Evolutionary conservation across 2,329 filamentous ascomycete genomes (phyloP).

Genomic region (Colletotrichum liriopes): DNA sequence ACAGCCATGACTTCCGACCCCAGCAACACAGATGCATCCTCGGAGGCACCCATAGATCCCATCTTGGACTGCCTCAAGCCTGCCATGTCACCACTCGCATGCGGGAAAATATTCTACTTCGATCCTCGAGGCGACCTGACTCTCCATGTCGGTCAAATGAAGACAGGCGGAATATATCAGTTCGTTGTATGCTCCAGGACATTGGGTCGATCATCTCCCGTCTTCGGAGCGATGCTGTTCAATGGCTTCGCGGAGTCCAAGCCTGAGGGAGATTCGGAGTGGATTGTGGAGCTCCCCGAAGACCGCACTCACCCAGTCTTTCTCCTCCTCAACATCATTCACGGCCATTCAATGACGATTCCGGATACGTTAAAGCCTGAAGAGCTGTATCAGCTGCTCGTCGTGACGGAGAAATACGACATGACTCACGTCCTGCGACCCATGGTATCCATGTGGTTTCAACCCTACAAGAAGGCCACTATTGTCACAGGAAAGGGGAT

Average conservation of each 20-base stretch:
- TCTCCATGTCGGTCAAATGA: not conserved
- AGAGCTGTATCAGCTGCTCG: not conserved
- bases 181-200: slow-evolving; percentile 9
- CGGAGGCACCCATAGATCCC: not conserved
- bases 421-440: not conserved
- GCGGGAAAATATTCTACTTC: not conserved
- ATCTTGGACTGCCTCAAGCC: not conserved
- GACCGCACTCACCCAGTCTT: not conserved
- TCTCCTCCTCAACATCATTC: not conserved
- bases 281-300: slow-evolving; percentile 8
- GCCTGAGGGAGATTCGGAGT: not conserved
- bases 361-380: not conserved
- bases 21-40: not conserved
- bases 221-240: slow-evolving; percentile 27
- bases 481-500: not conserved
- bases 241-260: slow-evolving; percentile 5
- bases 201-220: not conserved
- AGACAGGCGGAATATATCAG: not conserved
- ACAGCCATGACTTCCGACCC: not conserved
- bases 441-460: not conserved
- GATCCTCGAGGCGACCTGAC: not conserved
- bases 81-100: not conserved
- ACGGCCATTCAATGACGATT: not conserved
- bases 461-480: not conserved
- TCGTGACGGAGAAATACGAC: not conserved